Evolutionary conservation across 345 rosid genomes (phyloP), one percentile per base, ranked within the genome.

Genomic region (Eucalyptus pauciflora): DNA sequence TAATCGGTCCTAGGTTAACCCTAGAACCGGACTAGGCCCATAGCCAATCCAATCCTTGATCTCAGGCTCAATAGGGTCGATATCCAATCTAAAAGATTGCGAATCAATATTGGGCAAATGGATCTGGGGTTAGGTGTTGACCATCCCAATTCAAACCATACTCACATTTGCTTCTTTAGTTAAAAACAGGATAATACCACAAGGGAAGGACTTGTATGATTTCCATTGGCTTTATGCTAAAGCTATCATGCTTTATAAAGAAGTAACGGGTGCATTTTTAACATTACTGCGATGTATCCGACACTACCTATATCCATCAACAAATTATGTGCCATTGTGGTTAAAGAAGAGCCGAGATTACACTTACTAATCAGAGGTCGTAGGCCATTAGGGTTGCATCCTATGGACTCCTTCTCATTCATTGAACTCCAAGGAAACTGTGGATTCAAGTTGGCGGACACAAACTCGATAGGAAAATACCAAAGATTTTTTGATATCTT

Each of bases 21-120:
- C 0, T 51, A 7, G 22, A 51, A 51, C 18, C 1, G 22, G 2
- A 51, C 22, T 51, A 51, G 56, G 56, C 56, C 3, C 56, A 51
- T 51, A 51, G 56, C 7, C 22, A 51, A 51, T 51, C 22, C 22
- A 51, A 51, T 51, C 56, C 9, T 52, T 3, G 4, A 4, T 52
- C 0, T 52, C 1, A 18, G 8, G 0, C 56, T 52, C 22, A 52
- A 52, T 17, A 52, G 9, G 22, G 24, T 3, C 0, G 2, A 41
- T 41, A 41, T 41, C 41, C 41, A 0, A 4, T 51, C 22, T 51
- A 17, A 51, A 51, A 51, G 17, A 51, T 51, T 51, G 56, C 1
- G 54, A 51, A 7, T 22, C 22, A 51, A 51, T 51, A 51, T 51
- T 51, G 2, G 56, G 8, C 4, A 9, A 17, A 51, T 17, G 17